Conservation (phyloP, 192 early-diverging fungal species). For the Fimicolochytrium jonesii region DNA sequence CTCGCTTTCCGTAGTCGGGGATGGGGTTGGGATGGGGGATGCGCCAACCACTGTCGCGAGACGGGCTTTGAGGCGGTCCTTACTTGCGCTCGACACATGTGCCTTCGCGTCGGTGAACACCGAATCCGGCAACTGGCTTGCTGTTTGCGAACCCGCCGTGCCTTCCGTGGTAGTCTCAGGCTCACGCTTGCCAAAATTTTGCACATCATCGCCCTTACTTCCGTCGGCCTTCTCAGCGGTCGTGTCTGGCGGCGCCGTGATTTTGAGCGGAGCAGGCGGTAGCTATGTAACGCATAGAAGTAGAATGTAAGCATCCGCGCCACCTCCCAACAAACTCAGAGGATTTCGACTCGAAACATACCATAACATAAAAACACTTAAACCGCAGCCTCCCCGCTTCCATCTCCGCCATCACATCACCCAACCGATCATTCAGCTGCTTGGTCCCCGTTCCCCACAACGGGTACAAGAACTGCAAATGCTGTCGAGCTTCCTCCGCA, state of each 20-base stretch:
- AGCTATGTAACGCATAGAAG: no score
- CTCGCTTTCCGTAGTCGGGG: not conserved
- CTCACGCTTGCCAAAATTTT: no score
- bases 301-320: not conserved
- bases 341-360: not conserved
- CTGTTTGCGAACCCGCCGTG: no score
- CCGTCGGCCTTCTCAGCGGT: not conserved
- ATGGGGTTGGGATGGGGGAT: not conserved
- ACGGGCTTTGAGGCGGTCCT: conserved; percentile 11
- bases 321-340: not conserved
- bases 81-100: not conserved
- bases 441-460: conserved; percentile 43
- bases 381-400: conserved; percentile 25
- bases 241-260: no score
- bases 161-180: no score
- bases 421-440: conserved; percentile 16
- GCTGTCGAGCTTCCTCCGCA: conserved; percentile 35
- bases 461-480: conserved; percentile 50
- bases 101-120: no score
- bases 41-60: not conserved
- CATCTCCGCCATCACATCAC: conserved; percentile 20
- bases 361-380: conserved; percentile 37
- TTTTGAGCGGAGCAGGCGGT: no score
- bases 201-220: not conserved
- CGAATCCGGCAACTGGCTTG: no score